These are phyloP conservation scores for Nadsonia commutata DNA, from an alignment of 1,139 yeast genomes.

Conservation along the genomic window DNA sequence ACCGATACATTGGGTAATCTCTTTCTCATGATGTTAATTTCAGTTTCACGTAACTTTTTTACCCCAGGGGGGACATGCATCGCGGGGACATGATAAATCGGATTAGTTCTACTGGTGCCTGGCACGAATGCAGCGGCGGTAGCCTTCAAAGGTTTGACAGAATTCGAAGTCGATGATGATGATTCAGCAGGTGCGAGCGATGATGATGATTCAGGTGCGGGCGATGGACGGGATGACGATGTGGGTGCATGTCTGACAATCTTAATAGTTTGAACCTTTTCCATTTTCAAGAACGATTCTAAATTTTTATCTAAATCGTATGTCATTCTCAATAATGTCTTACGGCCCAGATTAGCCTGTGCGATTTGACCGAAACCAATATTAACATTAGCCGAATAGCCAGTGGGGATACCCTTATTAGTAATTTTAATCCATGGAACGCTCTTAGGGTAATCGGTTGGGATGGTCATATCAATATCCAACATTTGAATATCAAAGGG, in stretches of 20 bases:
- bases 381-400: slow-evolving; percentile 53
- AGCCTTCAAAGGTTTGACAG: not conserved
- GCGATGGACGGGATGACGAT: not conserved
- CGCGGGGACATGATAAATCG: not conserved
- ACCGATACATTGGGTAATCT: not conserved
- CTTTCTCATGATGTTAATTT: not conserved
- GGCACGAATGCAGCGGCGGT: not conserved
- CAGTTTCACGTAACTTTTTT: not conserved
- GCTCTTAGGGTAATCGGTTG: slow-evolving; percentile 38
- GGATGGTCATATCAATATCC: slow-evolving; percentile 39
- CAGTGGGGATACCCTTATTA: slow-evolving; percentile 59
- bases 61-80: not conserved
- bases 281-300: slow-evolving; percentile 42
- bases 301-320: slow-evolving; percentile 42
- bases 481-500: slow-evolving; percentile 46
- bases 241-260: slow-evolving; percentile 23
- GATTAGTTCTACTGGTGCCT: not conserved
- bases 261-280: slow-evolving; percentile 42
- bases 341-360: slow-evolving; percentile 24
- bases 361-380: slow-evolving; percentile 44
- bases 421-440: slow-evolving; percentile 28
- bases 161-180: not conserved
- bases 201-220: not conserved
- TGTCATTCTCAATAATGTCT: slow-evolving; percentile 35
- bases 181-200: slow-evolving; percentile 1